Percentiles rank a stretch among this genome's conserved stretches.
Evolutionary conservation across 345 rosid genomes (phyloP).

Genomic region (Gossypium raimondii): DNA sequence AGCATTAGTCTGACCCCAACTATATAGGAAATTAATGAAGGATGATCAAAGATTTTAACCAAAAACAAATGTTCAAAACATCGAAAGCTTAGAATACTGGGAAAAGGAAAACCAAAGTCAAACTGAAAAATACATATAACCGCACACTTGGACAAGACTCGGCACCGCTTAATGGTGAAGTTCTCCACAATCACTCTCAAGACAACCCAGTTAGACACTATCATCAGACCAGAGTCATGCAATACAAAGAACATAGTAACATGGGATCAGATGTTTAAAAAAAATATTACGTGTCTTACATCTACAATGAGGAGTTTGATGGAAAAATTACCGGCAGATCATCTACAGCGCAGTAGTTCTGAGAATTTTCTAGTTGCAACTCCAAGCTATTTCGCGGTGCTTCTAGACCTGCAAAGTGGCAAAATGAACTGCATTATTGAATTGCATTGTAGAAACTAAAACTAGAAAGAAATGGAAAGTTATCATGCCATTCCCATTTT

Average conservation of each 20-base stretch:
- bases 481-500: not conserved
- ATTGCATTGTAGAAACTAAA: not conserved
- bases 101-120: not conserved
- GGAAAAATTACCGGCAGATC: conserved; percentile 37
- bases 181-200: not conserved
- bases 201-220: not conserved
- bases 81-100: too few relatives aligned
- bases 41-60: not conserved
- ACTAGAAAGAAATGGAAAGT: not conserved
- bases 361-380: conserved; percentile 52
- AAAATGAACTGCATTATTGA: conserved; percentile 5
- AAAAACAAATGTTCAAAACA: not conserved
- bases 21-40: not conserved
- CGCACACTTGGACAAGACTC: not conserved
- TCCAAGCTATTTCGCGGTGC: conserved; percentile 85
- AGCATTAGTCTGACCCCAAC: not conserved
- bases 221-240: not conserved
- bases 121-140: not conserved
- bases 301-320: not conserved
- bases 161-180: not conserved
- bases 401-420: conserved; percentile 53
- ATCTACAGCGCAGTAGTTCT: conserved; percentile 30
- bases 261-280: not conserved
- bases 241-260: not conserved
- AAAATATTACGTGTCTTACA: not conserved